These are phyloP conservation scores for Hymenotorrendiella dingleyae DNA, from an alignment of 2,329 filamentous ascomycete genomes.

Conservation along the genomic window DNA sequence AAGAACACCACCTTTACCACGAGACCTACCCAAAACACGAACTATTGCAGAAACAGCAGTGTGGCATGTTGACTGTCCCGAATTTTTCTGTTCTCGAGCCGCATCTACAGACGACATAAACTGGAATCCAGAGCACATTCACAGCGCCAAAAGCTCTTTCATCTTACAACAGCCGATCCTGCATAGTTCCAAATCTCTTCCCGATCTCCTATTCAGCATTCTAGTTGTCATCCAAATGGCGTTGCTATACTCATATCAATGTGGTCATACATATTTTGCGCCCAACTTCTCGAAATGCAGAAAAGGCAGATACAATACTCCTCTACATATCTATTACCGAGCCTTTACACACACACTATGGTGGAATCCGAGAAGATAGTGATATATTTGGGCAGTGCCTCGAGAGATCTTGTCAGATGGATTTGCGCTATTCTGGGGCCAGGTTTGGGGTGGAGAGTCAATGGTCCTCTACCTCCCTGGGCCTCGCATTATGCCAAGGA, in stretches of 20 bases:
- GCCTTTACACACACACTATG: neutral
- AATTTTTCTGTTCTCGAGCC: neutral
- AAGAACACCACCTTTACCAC: neutral
- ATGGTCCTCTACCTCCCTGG: slow-evolving; percentile 1
- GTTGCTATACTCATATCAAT: slow-evolving; percentile 8
- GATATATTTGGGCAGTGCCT: neutral
- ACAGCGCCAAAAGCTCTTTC: slow-evolving; percentile 7
- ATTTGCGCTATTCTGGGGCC: slow-evolving; percentile 1
- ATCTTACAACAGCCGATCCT: slow-evolving; percentile 4
- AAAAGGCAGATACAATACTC: slow-evolving; percentile 5
- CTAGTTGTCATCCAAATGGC: slow-evolving; percentile 4
- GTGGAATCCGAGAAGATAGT: slow-evolving; percentile 2
- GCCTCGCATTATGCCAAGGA: slow-evolving; percentile 1
- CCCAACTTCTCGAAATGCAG: slow-evolving; percentile 8
- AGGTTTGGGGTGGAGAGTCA: neutral
- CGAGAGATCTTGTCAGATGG: neutral
- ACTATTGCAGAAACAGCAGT: neutral
- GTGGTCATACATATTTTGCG: slow-evolving; percentile 8
- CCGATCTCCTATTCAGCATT: slow-evolving; percentile 1
- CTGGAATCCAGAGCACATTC: slow-evolving; percentile 3
- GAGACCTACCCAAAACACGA: neutral
- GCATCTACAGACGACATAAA: neutral
- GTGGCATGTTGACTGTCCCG: slow-evolving; percentile 1
- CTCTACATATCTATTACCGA: neutral
- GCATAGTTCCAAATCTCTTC: slow-evolving; percentile 4